These are phyloP conservation scores for Nothophytophthora sp. DNA, from an alignment of 352 stramenopile genomes.

Conservation along the genomic window DNA sequence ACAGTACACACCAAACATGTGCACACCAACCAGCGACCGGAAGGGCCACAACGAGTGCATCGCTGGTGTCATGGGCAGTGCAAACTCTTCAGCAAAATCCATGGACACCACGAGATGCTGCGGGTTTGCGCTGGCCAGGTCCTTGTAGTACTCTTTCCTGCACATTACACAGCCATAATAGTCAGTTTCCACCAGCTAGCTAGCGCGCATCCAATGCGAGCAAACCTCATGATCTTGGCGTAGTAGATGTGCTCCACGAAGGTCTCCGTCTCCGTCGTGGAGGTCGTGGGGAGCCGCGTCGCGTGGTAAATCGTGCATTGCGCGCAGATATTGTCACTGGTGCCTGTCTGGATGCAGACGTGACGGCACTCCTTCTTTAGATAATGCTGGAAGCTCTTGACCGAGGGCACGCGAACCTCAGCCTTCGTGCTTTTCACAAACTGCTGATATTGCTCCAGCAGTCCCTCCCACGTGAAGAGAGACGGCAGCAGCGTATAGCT, in stretches of 20 bases:
- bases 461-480: conserved; percentile 3
- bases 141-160: neutral
- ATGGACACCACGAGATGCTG: neutral
- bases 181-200: no score
- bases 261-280: neutral
- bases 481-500: neutral
- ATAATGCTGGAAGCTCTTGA: neutral
- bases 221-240: neutral
- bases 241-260: neutral
- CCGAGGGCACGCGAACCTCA: neutral
- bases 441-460: conserved; percentile 1
- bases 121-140: neutral
- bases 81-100: neutral
- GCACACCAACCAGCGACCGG: conserved; percentile 7
- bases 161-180: no score
- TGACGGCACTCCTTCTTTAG: neutral
- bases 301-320: neutral
- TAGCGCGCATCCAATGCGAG: no score
- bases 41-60: conserved; percentile 13
- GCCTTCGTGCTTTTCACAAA: neutral
- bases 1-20: conserved; percentile 13
- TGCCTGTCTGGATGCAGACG: neutral
- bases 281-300: neutral
- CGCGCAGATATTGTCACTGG: neutral
- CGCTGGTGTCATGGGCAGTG: neutral